These are phyloP conservation scores for Plenodomus lindquistii DNA, from an alignment of 2,329 filamentous ascomycete species.

Conservation along the genomic window DNA sequence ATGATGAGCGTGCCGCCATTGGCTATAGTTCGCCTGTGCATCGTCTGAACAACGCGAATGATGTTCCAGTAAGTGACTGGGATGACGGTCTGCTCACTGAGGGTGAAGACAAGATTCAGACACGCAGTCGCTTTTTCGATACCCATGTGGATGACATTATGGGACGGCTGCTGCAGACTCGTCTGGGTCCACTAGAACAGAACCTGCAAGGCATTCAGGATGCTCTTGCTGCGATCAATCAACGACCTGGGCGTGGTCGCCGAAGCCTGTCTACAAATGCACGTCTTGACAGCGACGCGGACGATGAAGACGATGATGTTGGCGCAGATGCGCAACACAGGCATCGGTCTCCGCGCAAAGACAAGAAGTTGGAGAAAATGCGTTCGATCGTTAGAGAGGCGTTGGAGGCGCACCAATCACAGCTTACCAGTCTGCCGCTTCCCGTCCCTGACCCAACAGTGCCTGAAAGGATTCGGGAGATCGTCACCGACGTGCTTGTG, in stretches of 20 bases:
- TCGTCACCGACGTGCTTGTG: conserved; percentile 65
- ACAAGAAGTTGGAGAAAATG: conserved; percentile 83
- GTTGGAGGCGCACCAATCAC: conserved; percentile 55
- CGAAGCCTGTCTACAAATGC: conserved; percentile 71
- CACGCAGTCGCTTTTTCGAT: conserved; percentile 86
- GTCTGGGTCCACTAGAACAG: conserved; percentile 79
- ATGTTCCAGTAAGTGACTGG: conserved; percentile 84
- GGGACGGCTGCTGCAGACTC: conserved; percentile 73
- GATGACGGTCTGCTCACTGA: conserved; percentile 81
- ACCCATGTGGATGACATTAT: conserved; percentile 86
- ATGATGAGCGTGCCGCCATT: conserved; percentile 63
- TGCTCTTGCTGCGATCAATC: conserved; percentile 63
- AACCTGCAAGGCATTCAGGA: conserved; percentile 76
- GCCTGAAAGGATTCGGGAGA: conserved; percentile 72
- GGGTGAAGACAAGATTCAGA: conserved; percentile 75
- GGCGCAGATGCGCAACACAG: conserved; percentile 60
- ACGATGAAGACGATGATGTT: conserved; percentile 83
- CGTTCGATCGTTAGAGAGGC: conserved; percentile 62
- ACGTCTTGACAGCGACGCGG: conserved; percentile 80
- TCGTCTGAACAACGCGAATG: conserved; percentile 65
- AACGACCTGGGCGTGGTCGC: conserved; percentile 55
- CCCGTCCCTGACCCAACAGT: conserved; percentile 32
- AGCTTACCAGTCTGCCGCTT: conserved; percentile 27
- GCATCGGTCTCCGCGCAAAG: conserved; percentile 75
- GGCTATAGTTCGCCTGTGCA: conserved; percentile 62